A percentile compares a stretch with the other conserved stretches of the same genome.
Conservation (phyloP, 148 eudicot species). For the Rhododendron molle region DNA sequence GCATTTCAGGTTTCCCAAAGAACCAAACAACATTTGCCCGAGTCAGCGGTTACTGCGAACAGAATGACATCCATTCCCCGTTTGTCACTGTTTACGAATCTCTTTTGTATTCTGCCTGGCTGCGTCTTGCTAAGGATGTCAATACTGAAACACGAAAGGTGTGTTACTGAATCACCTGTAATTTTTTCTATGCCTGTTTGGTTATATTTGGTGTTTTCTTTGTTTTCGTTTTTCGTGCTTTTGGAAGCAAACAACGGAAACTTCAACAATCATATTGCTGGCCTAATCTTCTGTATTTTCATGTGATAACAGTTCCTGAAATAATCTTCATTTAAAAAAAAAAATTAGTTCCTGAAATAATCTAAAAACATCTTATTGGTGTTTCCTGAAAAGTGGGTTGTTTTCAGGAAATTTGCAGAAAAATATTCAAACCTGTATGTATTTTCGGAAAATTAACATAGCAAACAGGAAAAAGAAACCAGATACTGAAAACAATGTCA, state of each 20-base stretch:
- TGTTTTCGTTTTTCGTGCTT: background rate
- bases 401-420: background rate
- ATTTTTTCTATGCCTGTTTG: background rate
- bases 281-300: background rate
- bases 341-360: background rate
- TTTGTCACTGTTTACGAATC: conserved; percentile 39
- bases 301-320: background rate
- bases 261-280: background rate
- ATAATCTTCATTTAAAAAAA: background rate
- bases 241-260: background rate
- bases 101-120: conserved; percentile 37
- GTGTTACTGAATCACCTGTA: background rate
- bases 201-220: background rate
- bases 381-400: background rate
- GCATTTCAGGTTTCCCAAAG: background rate
- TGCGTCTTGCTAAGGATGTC: conserved; percentile 31
- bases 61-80: conserved; percentile 39
- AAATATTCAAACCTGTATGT: background rate
- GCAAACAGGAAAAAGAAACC: background rate
- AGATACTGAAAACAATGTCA: background rate
- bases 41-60: conserved; percentile 6
- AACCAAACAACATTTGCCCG: background rate
- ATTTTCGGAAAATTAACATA: background rate
- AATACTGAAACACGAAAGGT: conserved; percentile 31
- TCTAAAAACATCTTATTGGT: background rate